phyloP scores from a whole-genome alignment of 352 stramenopile species.

The Phytophthora sp. region DNA sequence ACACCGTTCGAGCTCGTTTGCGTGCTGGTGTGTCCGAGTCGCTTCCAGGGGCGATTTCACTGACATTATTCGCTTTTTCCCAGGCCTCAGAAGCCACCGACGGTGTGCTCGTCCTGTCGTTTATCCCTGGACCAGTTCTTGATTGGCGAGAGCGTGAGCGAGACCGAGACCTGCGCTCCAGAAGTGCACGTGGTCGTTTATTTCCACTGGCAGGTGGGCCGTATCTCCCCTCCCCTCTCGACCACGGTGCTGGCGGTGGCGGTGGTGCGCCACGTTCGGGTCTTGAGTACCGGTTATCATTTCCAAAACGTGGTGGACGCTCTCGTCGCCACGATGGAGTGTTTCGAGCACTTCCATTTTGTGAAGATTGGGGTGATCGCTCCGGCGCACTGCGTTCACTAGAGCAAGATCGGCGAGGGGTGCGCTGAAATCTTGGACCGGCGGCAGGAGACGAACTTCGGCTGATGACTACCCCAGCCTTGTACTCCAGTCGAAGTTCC shows the following conservation, averaged over 20 bases:
- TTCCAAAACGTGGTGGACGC: slow-evolving; percentile 3
- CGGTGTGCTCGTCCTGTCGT: neutral
- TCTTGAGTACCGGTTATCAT: slow-evolving; percentile 8
- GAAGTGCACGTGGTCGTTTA: slow-evolving; percentile 10
- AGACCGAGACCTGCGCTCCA: slow-evolving; percentile 23
- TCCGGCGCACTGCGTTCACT: slow-evolving; percentile 34
- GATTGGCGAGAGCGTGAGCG: slow-evolving; percentile 13
- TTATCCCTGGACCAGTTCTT: neutral
- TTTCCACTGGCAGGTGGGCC: slow-evolving; percentile 9
- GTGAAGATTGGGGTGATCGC: slow-evolving; percentile 20
- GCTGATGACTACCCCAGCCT: slow-evolving; percentile 43
- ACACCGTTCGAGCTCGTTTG: slow-evolving; percentile 12
- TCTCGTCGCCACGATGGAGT: slow-evolving; percentile 26
- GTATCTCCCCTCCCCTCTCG: slow-evolving; percentile 5
- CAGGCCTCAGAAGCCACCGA: neutral
- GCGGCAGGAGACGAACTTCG: slow-evolving; percentile 20
- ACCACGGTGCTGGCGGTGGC: neutral
- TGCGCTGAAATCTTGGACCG: neutral
- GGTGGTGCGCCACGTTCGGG: slow-evolving; percentile 7
- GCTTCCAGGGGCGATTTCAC: neutral
- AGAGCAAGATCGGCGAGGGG: slow-evolving; percentile 37
- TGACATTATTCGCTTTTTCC: slow-evolving; percentile 1
- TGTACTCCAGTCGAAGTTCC: slow-evolving; percentile 42
- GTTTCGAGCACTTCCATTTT: slow-evolving; percentile 20
- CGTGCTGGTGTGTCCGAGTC: neutral